Evolutionary conservation across 208 protist species (phyloP).

Genomic region (Acanthamoeba castellanii): DNA sequence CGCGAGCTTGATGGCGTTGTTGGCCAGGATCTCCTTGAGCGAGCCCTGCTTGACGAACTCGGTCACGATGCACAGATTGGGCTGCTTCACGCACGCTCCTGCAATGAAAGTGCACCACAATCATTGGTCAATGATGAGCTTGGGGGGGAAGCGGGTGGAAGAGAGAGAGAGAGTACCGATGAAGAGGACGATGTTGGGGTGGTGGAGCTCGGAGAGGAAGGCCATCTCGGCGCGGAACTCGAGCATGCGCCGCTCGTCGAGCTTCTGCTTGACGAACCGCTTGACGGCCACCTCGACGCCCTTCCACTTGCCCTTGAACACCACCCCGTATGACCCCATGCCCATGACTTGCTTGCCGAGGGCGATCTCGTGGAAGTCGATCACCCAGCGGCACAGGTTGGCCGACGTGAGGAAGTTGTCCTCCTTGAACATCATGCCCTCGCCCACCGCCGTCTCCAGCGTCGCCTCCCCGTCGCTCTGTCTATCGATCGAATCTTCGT

Average conservation of each 20-base stretch:
- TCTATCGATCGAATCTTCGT: too few species aligned
- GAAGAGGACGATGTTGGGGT: conserved; percentile 35
- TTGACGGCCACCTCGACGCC: conserved; percentile 15
- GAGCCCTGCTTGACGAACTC: background rate
- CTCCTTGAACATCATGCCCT: too few species aligned
- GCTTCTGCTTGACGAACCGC: conserved; percentile 27
- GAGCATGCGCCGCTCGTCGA: conserved; percentile 18
- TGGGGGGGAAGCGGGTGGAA: too few species aligned
- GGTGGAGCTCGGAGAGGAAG: conserved; percentile 8
- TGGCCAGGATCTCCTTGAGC: background rate
- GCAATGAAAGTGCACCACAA: too few species aligned
- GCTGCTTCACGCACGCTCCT: conserved; percentile 15
- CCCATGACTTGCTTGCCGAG: too few species aligned
- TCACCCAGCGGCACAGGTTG: too few species aligned
- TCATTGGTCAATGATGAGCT: too few species aligned
- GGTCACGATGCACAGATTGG: conserved; percentile 20
- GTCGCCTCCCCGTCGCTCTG: too few species aligned
- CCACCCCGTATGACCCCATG: background rate
- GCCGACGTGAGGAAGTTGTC: too few species aligned
- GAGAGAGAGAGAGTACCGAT: too few species aligned
- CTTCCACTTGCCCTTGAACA: conserved; percentile 14
- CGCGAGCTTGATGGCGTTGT: conserved; percentile 59
- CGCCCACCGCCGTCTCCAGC: too few species aligned
- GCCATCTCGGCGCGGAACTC: conserved; percentile 56
- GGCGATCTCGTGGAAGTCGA: too few species aligned